Conservation (phyloP, 345 rosid species). For the Reutealis trisperma region DNA sequence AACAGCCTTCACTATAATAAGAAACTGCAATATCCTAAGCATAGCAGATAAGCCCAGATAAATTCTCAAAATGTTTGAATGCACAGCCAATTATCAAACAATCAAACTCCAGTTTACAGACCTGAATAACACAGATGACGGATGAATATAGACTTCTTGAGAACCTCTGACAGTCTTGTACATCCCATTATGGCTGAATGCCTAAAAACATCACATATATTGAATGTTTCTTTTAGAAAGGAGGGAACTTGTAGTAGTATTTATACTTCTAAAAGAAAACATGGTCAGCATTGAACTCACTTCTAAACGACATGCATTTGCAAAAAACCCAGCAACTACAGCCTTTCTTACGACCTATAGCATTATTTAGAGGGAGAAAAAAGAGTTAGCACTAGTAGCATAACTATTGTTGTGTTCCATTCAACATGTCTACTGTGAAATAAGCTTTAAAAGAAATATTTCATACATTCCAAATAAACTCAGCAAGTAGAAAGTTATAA, state of each 20-base stretch:
- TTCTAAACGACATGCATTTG: conserved; percentile 82
- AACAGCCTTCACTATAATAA: background rate
- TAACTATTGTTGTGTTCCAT: background rate
- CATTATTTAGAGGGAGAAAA: background rate
- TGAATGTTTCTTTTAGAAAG: background rate
- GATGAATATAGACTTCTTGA: conserved; percentile 89
- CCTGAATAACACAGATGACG: conserved; percentile 91
- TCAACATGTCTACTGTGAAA: background rate
- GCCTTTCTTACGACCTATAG: conserved; percentile 83
- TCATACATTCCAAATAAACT: background rate
- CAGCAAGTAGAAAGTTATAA: background rate
- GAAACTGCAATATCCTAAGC: background rate
- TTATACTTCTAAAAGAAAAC: background rate
- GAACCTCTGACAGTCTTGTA: conserved; percentile 85
- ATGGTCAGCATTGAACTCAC: conserved; percentile 38
- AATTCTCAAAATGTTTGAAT: background rate
- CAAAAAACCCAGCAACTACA: conserved; percentile 79
- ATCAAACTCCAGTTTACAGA: conserved; percentile 30
- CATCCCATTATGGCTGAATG: conserved; percentile 72
- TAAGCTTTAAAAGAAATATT: background rate
- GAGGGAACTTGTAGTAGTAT: background rate
- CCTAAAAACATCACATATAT: conserved; percentile 32
- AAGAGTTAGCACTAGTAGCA: conserved; percentile 6
- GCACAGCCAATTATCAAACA: background rate
- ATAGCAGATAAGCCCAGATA: background rate